These are phyloP conservation scores for Saksenaea vasiformis DNA, from an alignment of 371 early-diverging fungal species.

Conservation along the genomic window DNA sequence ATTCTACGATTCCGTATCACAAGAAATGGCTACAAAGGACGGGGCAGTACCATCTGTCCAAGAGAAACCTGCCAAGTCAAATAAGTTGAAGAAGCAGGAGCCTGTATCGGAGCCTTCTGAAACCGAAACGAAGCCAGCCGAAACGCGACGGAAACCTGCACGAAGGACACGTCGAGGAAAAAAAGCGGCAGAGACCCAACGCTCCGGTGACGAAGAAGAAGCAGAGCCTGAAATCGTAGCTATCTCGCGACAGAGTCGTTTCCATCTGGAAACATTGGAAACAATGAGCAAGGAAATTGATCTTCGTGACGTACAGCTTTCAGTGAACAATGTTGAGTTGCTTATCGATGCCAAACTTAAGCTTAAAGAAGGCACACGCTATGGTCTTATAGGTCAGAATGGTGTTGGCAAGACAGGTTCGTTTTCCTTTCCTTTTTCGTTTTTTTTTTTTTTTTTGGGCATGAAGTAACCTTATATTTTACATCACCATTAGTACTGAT, in stretches of 20 bases:
- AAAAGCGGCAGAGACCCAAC: conserved; percentile 12
- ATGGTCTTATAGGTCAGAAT: conserved; percentile 86
- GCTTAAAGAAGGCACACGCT: conserved; percentile 63
- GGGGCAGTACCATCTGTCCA: background rate
- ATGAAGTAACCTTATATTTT: no score
- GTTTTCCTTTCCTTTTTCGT: background rate
- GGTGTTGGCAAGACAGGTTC: conserved; percentile 89
- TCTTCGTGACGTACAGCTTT: conserved; percentile 73
- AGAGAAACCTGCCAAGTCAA: background rate
- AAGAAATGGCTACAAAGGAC: no score
- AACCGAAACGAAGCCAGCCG: background rate
- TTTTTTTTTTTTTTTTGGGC: conserved; percentile 8
- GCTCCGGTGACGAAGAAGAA: conserved; percentile 12
- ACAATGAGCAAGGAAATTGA: conserved; percentile 64
- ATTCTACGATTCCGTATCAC: no score
- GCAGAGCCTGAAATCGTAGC: conserved; percentile 60
- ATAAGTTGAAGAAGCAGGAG: background rate
- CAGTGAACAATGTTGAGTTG: conserved; percentile 60
- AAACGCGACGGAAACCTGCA: conserved; percentile 10
- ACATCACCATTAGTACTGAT: conserved; percentile 67
- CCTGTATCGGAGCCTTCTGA: background rate
- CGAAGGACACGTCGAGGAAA: conserved; percentile 2
- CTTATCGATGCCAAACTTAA: conserved; percentile 67
- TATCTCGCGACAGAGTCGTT: conserved; percentile 84
- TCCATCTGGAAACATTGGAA: conserved; percentile 79